phyloP scores from a whole-genome alignment of 2,329 filamentous ascomycete genomes.

The Colletotrichum kahawae region DNA sequence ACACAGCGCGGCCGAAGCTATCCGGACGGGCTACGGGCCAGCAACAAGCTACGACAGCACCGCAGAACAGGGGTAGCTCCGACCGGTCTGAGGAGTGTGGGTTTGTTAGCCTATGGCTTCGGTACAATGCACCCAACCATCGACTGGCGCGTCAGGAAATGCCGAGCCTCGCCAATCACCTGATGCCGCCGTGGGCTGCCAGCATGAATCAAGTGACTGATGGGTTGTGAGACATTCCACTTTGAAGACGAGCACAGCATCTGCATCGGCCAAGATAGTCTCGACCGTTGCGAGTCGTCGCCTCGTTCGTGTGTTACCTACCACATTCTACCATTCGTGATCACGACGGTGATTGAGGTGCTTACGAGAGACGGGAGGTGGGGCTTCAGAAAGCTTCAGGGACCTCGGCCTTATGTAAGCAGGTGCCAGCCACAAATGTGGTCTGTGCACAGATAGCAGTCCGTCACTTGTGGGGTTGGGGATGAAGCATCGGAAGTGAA shows the following conservation, averaged over 20 bases:
- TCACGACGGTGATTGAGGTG: neutral
- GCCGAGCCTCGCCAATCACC: constrained; percentile 23
- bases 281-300: neutral
- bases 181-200: constrained; percentile 17
- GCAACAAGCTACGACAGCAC: neutral
- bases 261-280: neutral
- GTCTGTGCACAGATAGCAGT: neutral
- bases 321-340: neutral
- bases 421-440: neutral
- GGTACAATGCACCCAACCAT: neutral
- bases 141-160: constrained; percentile 6
- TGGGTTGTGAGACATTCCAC: constrained; percentile 22
- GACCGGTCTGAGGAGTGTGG: neutral
- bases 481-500: neutral
- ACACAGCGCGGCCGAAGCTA: neutral
- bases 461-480: constrained; percentile 1
- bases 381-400: neutral
- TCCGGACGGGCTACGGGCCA: neutral
- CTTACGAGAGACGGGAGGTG: neutral
- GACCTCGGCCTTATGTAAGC: neutral
- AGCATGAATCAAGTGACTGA: constrained; percentile 24
- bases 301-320: neutral
- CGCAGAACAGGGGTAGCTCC: neutral
- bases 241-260: neutral
- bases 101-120: neutral